Conservation (phyloP, 169 alveolate species). For the Plasmodium vinckei region DNA sequence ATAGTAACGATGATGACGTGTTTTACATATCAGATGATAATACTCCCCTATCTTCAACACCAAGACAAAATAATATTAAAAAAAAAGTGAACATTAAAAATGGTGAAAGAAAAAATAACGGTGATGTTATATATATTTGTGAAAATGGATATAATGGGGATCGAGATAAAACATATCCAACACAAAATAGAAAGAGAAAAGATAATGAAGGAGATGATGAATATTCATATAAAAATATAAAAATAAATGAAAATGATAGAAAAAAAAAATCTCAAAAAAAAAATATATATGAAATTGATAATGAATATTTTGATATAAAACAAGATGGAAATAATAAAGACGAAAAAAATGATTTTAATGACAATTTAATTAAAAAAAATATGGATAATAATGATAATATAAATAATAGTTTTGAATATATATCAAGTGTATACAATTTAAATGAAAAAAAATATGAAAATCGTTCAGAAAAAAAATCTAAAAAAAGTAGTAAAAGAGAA, state of each 20-base stretch:
- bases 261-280: not conserved
- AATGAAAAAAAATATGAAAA: too few relatives aligned
- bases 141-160: not conserved
- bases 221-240: not conserved
- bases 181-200: not conserved
- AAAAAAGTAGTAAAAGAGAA: too few relatives aligned
- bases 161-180: not conserved
- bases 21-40: not conserved
- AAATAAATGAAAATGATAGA: not conserved
- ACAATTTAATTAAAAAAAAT: too few relatives aligned
- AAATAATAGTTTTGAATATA: too few relatives aligned
- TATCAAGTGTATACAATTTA: too few relatives aligned
- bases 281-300: too few relatives aligned
- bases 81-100: not conserved
- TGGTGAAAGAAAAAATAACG: not conserved
- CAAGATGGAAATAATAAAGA: too few relatives aligned
- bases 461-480: too few relatives aligned
- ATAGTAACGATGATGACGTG: not conserved
- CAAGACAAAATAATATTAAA: not conserved
- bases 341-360: too few relatives aligned
- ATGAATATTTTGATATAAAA: too few relatives aligned
- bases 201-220: not conserved
- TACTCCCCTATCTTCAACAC: not conserved
- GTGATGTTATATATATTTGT: not conserved
- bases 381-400: too few relatives aligned